A percentile compares a stretch with the other conserved stretches of the same genome.
These are phyloP conservation scores for Tardiomyces depauwii DNA, from an alignment of 1,139 yeast species.

Conservation along the genomic window DNA sequence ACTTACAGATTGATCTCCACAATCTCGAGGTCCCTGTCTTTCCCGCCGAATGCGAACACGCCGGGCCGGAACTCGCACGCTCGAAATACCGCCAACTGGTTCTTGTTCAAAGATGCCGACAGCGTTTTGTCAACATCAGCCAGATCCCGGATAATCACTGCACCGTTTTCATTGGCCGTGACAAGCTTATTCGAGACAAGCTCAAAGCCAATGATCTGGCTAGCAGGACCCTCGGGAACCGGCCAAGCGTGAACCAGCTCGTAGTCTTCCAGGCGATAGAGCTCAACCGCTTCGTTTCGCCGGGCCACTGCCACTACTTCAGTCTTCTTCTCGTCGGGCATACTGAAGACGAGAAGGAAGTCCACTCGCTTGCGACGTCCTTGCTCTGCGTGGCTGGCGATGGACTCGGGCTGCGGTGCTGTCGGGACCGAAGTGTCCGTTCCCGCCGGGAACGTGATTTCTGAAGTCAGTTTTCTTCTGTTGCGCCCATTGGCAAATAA, in stretches of 20 bases:
- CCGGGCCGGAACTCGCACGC: background rate
- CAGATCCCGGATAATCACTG: slow-evolving; percentile 2
- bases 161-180: slow-evolving; percentile 9
- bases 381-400: slow-evolving; percentile 15
- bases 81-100: background rate
- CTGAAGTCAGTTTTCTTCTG: slow-evolving; percentile 6
- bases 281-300: slow-evolving; percentile 14
- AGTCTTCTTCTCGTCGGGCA: background rate
- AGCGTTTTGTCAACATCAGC: background rate
- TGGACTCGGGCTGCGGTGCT: slow-evolving; percentile 18
- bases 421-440: slow-evolving; percentile 24
- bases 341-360: slow-evolving; percentile 9
- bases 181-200: slow-evolving; percentile 4
- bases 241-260: slow-evolving; percentile 4
- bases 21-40: slow-evolving; percentile 33
- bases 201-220: slow-evolving; percentile 7
- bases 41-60: slow-evolving; percentile 32
- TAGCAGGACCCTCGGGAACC: slow-evolving; percentile 1
- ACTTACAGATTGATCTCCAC: slow-evolving; percentile 9
- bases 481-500: background rate
- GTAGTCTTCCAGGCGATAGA: slow-evolving; percentile 3
- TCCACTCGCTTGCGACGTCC: slow-evolving; percentile 20
- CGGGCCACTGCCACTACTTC: slow-evolving; percentile 14
- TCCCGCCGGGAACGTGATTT: slow-evolving; percentile 17
- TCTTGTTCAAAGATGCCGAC: background rate